Base-by-base conservation (phyloP, 768 basidiomycete genomes). In the Tubosaeta brunneosetosa region DNA sequence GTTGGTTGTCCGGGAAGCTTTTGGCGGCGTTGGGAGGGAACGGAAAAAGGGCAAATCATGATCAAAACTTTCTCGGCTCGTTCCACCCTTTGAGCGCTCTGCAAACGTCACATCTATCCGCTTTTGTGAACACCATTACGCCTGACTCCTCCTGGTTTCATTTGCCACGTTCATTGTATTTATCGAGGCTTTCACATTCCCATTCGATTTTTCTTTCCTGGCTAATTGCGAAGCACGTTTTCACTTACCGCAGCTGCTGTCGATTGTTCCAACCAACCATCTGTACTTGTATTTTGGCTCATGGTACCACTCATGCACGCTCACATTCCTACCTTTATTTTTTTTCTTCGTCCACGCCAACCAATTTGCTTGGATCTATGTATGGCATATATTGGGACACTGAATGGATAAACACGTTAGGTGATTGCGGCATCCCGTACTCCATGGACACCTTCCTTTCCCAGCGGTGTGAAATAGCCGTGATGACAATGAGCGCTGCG, bases 1-100 rank as follows among this genome's bases (percentile, higher is more conserved):
- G 93, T 70, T 97, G 47, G 86, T 93, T 17, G 92, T 94, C 3
- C 76, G 94, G 45, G 93, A 97, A 68, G 85, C 85, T n/a, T 91
- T 95, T 67, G 91, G 91, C 1, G 94, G 94, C 3, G 79, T 94
- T 37, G 92, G 90, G 7, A 85, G 81, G 70, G 85, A 86, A 36
- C 81, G 73, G 55, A 73, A 89, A 69, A 89, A 88, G 66, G 87
- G 88, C 73, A 82, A 65, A 84, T 91, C 52, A 70, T 90, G 61
- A 67, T 49, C 5, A 44, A 36, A 31, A 19, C 29, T 49, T 16
- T 42, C 42, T 19, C 44, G 36, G 13, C 37, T 34, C 6, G 17
- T 25, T 44, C 36, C 36, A 10, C 31, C 6, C 29, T 49, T 46
- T 31, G 47, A 38, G 3, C 13, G 33, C 33, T 34, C 34, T 52